Evolutionary conservation across 2,329 filamentous ascomycete species (phyloP).

Genomic region (Fusarium pseudocircinatum): DNA sequence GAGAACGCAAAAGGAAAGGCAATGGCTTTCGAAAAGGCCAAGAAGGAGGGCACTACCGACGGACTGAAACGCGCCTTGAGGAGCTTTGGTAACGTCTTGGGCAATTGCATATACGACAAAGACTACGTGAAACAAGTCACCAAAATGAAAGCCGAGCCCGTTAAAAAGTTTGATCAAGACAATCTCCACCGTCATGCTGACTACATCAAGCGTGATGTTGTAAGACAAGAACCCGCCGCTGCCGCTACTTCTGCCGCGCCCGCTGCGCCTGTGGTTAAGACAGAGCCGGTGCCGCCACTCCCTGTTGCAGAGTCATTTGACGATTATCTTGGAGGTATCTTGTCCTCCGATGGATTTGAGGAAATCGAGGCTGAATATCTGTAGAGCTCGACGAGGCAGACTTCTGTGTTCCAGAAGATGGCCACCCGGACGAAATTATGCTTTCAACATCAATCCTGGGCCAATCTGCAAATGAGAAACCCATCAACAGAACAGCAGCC

Average conservation of each 20-base stretch:
- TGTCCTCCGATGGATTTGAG: conserved; percentile 50
- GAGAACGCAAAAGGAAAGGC: conserved; percentile 97
- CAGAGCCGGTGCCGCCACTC: conserved; percentile 38
- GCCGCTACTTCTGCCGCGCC: conserved; percentile 8
- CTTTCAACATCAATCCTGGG: conserved; percentile 53
- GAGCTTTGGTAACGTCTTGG: conserved; percentile 94
- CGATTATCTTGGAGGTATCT: conserved; percentile 60
- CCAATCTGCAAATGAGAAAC: conserved; percentile 34
- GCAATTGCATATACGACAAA: conserved; percentile 99
- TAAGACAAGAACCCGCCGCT: conserved; percentile 34
- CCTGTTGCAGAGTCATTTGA: conserved; percentile 58
- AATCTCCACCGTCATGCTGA: conserved; percentile 84
- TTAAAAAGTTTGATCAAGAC: conserved; percentile 78
- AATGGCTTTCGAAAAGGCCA: conserved; percentile 96
- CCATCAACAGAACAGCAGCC: conserved; percentile 25
- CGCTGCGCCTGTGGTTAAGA: conserved; percentile 38
- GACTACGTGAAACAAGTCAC: conserved; percentile 90
- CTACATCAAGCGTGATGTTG: conserved; percentile 70
- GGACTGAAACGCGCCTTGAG: conserved; percentile 88
- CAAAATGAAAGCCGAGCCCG: conserved; percentile 82
- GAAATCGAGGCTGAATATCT: conserved; percentile 50
- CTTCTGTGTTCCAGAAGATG: conserved; percentile 74
- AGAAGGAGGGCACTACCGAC: conserved; percentile 97
- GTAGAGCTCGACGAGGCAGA: conserved; percentile 80
- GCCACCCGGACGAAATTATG: conserved; percentile 80